Conservation (phyloP, 78 protist genomes). For the Planoprotostelium fungivorum region DNA sequence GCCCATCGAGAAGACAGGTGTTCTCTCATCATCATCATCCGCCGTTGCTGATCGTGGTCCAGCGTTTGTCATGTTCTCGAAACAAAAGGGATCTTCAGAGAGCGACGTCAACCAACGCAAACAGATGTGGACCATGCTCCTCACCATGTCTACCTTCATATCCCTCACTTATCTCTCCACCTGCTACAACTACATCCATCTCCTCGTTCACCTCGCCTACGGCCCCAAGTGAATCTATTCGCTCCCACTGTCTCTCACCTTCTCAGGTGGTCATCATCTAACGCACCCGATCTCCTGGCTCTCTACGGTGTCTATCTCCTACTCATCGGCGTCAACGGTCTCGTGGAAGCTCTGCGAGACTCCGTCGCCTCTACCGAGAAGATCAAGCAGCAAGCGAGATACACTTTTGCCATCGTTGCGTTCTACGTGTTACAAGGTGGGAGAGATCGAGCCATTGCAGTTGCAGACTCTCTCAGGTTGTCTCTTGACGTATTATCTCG, state of each 20-base stretch:
- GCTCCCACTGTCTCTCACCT: neutral
- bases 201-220: neutral
- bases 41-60: neutral
- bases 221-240: neutral
- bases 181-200: neutral
- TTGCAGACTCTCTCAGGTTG: neutral
- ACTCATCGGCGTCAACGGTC: neutral
- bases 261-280: neutral
- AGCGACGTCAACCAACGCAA: too few species aligned
- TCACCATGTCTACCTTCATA: neutral
- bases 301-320: neutral
- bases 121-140: neutral
- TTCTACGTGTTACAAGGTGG: neutral
- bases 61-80: neutral
- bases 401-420: neutral
- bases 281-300: neutral
- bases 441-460: neutral
- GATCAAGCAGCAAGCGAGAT: neutral
- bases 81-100: neutral
- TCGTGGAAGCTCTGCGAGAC: neutral
- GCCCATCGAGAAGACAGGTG: neutral
- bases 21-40: neutral
- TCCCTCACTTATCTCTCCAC: neutral
- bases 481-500: neutral
- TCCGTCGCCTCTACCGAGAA: neutral